phyloP scores from a whole-genome alignment of 331 rosid species.

The Malus hybrid region DNA sequence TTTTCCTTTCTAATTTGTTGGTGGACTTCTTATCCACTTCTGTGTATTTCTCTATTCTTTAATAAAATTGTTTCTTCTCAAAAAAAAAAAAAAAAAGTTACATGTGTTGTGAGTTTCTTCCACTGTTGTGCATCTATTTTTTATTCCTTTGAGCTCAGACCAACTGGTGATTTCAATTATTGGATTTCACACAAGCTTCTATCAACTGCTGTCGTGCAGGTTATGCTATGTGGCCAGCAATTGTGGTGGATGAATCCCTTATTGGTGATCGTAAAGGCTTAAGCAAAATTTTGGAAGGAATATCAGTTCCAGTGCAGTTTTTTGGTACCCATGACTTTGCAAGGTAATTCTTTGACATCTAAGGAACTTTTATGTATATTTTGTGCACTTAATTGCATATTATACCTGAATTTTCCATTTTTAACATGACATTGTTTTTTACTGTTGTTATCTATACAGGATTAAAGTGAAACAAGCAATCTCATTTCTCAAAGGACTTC shows the following conservation, averaged over 20 bases:
- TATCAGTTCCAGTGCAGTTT: conserved; percentile 88
- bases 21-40: no score
- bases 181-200: conserved; percentile 14
- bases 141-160: neutral
- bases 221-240: conserved; percentile 99
- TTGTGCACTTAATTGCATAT: conserved; percentile 1
- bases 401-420: neutral
- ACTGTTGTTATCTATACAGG: conserved; percentile 37
- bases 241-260: conserved; percentile 86
- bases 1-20: no score
- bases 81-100: no score
- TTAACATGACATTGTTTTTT: neutral
- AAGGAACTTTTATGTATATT: conserved; percentile 12
- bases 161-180: neutral
- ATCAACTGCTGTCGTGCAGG: conserved; percentile 51
- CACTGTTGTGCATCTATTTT: neutral
- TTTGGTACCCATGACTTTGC: conserved; percentile 99
- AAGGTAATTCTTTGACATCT: conserved; percentile 46
- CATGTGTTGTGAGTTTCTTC: neutral
- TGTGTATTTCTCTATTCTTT: no score
- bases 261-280: conserved; percentile 77
- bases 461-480: conserved; percentile 70
- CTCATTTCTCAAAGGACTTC: conserved; percentile 90
- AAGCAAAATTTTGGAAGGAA: conserved; percentile 53
- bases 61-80: no score